Conservation (phyloP, 345 rosid genomes). For the Eucalyptus albens region DNA sequence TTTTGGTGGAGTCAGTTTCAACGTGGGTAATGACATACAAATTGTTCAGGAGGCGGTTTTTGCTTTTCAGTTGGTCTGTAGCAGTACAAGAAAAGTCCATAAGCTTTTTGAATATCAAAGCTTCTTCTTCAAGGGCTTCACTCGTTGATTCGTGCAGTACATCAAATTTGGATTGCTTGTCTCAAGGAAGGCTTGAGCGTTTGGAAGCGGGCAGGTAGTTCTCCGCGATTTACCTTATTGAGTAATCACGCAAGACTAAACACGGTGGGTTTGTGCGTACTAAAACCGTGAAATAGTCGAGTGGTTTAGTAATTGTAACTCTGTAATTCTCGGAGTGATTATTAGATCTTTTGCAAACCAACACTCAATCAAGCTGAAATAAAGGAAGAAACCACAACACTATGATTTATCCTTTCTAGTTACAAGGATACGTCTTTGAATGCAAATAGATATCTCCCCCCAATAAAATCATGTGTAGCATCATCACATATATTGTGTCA, state of each 20-base stretch:
- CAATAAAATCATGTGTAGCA: background rate
- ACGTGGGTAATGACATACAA: background rate
- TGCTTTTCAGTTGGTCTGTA: background rate
- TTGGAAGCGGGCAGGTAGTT: background rate
- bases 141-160: background rate
- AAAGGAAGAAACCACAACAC: background rate
- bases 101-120: background rate
- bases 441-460: background rate
- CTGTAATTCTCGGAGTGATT: background rate
- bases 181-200: background rate
- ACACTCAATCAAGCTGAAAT: background rate
- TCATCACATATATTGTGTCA: background rate
- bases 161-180: background rate
- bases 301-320: background rate
- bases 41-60: background rate
- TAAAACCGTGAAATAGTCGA: background rate
- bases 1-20: background rate
- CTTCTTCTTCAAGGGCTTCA: background rate
- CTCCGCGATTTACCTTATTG: too few species aligned
- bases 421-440: background rate
- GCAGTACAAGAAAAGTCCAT: background rate
- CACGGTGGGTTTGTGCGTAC: background rate
- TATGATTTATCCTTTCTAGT: background rate
- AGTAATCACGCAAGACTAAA: too few species aligned
- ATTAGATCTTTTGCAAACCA: background rate